Evolutionary conservation across 2,329 filamentous ascomycete genomes (phyloP), one percentile per base, ranked within the genome.

Genomic region (Pestalotiopsis sp.): DNA sequence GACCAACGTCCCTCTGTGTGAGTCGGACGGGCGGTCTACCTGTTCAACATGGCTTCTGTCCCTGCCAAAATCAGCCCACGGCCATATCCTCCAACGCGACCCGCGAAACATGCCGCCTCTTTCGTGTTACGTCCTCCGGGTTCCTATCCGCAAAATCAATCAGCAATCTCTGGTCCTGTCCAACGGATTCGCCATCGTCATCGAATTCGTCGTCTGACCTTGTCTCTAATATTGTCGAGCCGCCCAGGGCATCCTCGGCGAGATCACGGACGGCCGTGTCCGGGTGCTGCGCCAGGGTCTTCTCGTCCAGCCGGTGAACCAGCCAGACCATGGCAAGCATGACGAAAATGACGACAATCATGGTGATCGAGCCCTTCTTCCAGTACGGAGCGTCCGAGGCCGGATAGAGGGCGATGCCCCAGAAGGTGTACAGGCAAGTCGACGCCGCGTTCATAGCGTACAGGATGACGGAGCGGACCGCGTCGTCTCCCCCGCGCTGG

Each of bases 311-410:
- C 68, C 63, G 41, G n/a, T 69, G 40, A 3, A 73, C 65, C 4
- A 67, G 66, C 59, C 62, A 69, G 3, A 72, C 63, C 49, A 68
- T 69, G 45, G 12, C 70, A 1, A 72, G 65, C 70, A 72, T 70
- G 23, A 66, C 61, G 40, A 69, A 64, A 11, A 80, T 38, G 12
- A 66, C 41, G 4, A 66, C 49, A 4, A 66, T 75, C 75, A 80
- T 77, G 5, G 76, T 70, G 25, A 80, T 76, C 20, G 72, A 76
- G 1, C 79, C 79, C 27, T 78, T 79, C 61, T 72, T 73, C 78
- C 82, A 83, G 66, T 83, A 83, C 3, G 82, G 81, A 0, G 81
- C 81, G 68, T 84, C 80, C 4, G 76, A 77, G 0, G 81, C 81
- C 13, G 80, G 75, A 59, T 84, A 84, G 7, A 85, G 70, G 0